phyloP scores from a whole-genome alignment of 257 asterid genomes.

The Scutellaria baicalensis region DNA sequence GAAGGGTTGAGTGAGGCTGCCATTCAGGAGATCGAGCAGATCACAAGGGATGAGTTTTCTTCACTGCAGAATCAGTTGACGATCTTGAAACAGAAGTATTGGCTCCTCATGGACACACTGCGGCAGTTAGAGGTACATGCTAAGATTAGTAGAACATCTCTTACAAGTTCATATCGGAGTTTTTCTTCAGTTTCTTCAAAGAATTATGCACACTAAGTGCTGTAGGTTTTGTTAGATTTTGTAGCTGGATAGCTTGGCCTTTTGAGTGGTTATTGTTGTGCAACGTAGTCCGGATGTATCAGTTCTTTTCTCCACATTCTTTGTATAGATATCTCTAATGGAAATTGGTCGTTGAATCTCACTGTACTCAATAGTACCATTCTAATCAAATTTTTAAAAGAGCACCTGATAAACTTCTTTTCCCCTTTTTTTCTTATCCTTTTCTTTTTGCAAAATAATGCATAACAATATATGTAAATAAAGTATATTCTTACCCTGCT shows the following conservation, averaged over 20 bases:
- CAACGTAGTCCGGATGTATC: not conserved
- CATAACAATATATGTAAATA: not conserved
- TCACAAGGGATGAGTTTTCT: conserved; percentile 71
- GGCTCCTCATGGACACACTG: conserved; percentile 73
- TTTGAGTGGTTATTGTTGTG: conserved; percentile 12
- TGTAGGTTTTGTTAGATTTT: conserved; percentile 15
- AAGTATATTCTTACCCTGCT: not conserved
- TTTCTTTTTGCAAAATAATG: not conserved
- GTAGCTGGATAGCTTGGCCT: conserved; percentile 15
- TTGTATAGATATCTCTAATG: conserved; percentile 20
- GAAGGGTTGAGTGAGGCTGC: conserved; percentile 62
- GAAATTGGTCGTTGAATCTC: conserved; percentile 9
- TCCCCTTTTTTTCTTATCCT: not conserved
- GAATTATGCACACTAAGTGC: conserved; percentile 27
- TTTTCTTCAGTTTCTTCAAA: conserved; percentile 31
- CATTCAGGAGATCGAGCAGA: conserved; percentile 80
- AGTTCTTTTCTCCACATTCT: not conserved
- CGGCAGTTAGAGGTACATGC: conserved; percentile 93
- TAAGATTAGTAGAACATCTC: conserved; percentile 30
- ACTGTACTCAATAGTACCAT: conserved; percentile 12
- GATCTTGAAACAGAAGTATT: conserved; percentile 78
- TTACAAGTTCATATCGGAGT: conserved; percentile 28
- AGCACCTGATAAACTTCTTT: not conserved
- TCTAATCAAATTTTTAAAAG: not conserved
- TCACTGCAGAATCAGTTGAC: conserved; percentile 68